Evolutionary conservation across 805 yeast species (phyloP).

Genomic region (Pichia eremophila): DNA sequence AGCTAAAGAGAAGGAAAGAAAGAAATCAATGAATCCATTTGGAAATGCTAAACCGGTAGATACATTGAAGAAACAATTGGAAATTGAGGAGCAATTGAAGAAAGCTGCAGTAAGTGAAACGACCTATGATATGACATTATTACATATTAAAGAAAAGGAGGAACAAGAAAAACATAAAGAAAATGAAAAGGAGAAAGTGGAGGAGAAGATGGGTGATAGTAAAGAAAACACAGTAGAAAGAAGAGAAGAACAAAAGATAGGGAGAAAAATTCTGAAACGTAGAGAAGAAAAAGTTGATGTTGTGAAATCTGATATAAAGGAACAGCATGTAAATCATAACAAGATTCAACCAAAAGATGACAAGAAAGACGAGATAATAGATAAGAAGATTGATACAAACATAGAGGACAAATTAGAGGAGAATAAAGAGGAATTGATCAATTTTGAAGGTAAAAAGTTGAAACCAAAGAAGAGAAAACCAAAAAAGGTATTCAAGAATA

Average conservation of each 20-base stretch:
- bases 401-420: too few species aligned
- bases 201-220: neutral
- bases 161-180: neutral
- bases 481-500: too few species aligned
- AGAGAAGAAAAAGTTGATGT: too few species aligned
- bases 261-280: neutral
- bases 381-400: too few species aligned
- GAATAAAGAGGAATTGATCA: too few species aligned
- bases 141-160: constrained; percentile 1
- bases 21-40: constrained; percentile 45
- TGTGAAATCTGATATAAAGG: too few species aligned
- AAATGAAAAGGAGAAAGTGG: neutral
- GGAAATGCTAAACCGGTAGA: constrained; percentile 86
- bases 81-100: constrained; percentile 43
- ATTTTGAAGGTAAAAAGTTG: neutral
- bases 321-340: too few species aligned
- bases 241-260: neutral
- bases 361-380: neutral
- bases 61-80: constrained; percentile 52
- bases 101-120: constrained; percentile 38
- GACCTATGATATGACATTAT: constrained; percentile 21
- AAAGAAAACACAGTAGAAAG: neutral
- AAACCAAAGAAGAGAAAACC: neutral
- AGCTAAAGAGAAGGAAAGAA: too few species aligned
- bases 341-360: neutral